Base-by-base conservation (phyloP, 2,329 filamentous ascomycete species). In the Botrytis paeoniae region DNA sequence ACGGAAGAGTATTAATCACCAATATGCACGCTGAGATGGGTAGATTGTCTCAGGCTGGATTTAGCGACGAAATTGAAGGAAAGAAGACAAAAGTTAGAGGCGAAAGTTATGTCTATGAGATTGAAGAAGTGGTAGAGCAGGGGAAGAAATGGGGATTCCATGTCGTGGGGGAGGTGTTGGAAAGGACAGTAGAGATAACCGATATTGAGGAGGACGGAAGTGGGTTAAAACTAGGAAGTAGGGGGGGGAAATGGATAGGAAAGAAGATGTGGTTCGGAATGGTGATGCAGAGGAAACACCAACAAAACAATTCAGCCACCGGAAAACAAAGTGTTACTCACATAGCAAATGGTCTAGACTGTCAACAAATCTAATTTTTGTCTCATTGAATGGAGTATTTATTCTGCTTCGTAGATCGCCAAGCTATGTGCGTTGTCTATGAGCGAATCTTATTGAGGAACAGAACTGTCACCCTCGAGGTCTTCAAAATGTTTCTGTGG, bases 21-120 rank as follows among this genome's bases (percentile, higher is more conserved):
- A 92, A 91, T 77, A 92, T 92, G 90, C 90, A 92, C 79, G 81
- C 84, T 2, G 86, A 91, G 4, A 91, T 92, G 89, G 89, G 89
- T 1, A 75, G 75, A 22, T 83, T 85, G 25, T 87, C 85, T 39
- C 88, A 89, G 78, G 89, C 89, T 0, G 89, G 90, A 0, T 92
- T 92, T 77, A 83, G 88, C 20, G 87, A 89, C 78, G 80, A 80
- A 10, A 81, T 80, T 29, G 80, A 80, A 9, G 81, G 80, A 32
- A 84, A 85, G 1, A 86, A 85, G 7, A 82, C 84, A 65, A 91
- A 92, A 82, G 84, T 92, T 25, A 82, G 88, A 64, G 88, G 88
- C 1, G 83, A 81, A 41, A 91, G 89, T 78, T 91, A 86, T 80
- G 84, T 85, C 59, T 85, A 92, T 81, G 84, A 82, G 20, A 79